Evolutionary conservation across 2,329 filamentous ascomycete species (phyloP).

Genomic region (Cyphellophora attinorum): DNA sequence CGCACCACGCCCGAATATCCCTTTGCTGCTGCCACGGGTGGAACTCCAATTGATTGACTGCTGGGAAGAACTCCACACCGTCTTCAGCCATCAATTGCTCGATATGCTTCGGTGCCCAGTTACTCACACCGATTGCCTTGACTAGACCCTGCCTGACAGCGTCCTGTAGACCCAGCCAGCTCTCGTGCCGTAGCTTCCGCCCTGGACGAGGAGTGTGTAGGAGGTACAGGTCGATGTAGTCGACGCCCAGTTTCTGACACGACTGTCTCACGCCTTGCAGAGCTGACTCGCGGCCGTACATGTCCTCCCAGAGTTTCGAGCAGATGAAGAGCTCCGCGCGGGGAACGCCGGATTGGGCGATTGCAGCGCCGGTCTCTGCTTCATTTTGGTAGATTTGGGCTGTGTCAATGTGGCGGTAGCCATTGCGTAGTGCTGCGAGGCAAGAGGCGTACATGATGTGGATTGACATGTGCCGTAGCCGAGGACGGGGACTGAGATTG

Average conservation of each 20-base stretch:
- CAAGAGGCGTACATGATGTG: slow-evolving; percentile 50
- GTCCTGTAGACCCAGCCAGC: slow-evolving; percentile 38
- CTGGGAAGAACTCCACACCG: slow-evolving; percentile 51
- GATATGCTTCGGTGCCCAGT: slow-evolving; percentile 72
- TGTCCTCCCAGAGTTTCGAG: slow-evolving; percentile 70
- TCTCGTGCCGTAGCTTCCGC: slow-evolving; percentile 27
- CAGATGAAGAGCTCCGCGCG: slow-evolving; percentile 61
- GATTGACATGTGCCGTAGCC: slow-evolving; percentile 65
- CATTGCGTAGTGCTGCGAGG: slow-evolving; percentile 43
- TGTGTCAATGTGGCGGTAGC: slow-evolving; percentile 49
- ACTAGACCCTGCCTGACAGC: slow-evolving; percentile 48
- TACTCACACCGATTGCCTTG: slow-evolving; percentile 74
- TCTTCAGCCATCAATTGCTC: slow-evolving; percentile 64
- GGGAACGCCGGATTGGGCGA: slow-evolving; percentile 53
- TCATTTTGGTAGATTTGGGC: slow-evolving; percentile 73
- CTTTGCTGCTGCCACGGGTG: slow-evolving; percentile 75
- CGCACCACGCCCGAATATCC: slow-evolving; percentile 65
- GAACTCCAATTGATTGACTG: slow-evolving; percentile 68
- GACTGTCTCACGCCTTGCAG: slow-evolving; percentile 70
- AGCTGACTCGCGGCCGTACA: slow-evolving; percentile 11
- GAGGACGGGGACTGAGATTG: slow-evolving; percentile 50
- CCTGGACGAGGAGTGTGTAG: slow-evolving; percentile 44
- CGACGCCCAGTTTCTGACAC: slow-evolving; percentile 49
- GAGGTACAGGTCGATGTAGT: slow-evolving; percentile 62
- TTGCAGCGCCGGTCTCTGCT: slow-evolving; percentile 55